Evolutionary conservation across 495 filamentous ascomycete genomes (phyloP), one percentile per base, ranked within the genome.

Genomic region (Emericellopsis terricola): DNA sequence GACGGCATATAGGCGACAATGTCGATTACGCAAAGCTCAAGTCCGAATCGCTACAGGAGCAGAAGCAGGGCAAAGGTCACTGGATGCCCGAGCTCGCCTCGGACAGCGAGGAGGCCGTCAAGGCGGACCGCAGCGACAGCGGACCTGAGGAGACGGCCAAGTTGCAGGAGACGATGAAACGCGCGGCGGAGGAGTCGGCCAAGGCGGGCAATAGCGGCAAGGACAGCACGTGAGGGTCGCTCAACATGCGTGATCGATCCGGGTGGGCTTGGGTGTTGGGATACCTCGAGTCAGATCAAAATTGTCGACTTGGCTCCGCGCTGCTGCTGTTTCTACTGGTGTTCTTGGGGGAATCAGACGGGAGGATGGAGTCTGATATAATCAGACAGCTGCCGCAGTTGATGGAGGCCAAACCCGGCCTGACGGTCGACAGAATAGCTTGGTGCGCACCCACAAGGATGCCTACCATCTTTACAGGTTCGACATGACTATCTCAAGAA

Each of bases 21-120:
- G 7, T 23, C 18, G 48, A 69, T 43, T 68, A 72, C 38, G 81
- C 87, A 44, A 47, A 62, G 31, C 65, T 86, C 44, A 92, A 91
- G 60, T 55, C 81, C 30, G 71, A 82, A 31, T 65, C 68, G 23
- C 40, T 92, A 36, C 54, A 64, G 46, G 74, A 75, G 58, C 64
- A 72, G 34, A 80, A 80, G 57, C 58, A 71, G 9, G 85, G 85
- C 15, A 73, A 77, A 53, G 79, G 62, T 9, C 67, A 83, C 42
- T 92, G 85, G 85, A 79, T 79, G 53, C 59, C 73, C 14, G 76
- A 81, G 48, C 54, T 94, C 36, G 80, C 81, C 4, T 80, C 71
- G 38, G 69, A 81, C 49, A 82, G 76, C 45, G 85, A 94, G 64
- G 74, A 76, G 41, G 73, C 72, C 46, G 73, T 94, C 41, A 61